These are phyloP conservation scores for Lentinus tigrinus DNA, from an alignment of 768 basidiomycete genomes.

Conservation along the genomic window DNA sequence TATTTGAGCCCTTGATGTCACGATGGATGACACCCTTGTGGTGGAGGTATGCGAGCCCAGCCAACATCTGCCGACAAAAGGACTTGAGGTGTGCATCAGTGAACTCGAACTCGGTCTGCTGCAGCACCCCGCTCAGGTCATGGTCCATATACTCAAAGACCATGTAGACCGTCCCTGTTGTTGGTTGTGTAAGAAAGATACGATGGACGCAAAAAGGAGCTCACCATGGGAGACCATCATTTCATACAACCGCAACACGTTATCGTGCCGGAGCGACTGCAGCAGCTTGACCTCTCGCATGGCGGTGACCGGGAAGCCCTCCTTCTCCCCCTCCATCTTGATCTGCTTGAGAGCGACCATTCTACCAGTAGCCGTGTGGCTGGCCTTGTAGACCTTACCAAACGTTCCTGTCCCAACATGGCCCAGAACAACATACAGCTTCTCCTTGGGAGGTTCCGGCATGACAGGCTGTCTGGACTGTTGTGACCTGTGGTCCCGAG, in stretches of 20 bases:
- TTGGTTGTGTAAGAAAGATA: too few relatives aligned
- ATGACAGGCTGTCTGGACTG: not conserved
- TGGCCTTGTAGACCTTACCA: slow-evolving; percentile 96
- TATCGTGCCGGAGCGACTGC: slow-evolving; percentile 86
- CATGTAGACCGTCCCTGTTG: slow-evolving; percentile 91
- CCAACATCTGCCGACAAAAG: slow-evolving; percentile 92
- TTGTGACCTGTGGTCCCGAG: not conserved
- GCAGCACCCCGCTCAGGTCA: slow-evolving; percentile 91
- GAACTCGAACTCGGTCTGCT: slow-evolving; percentile 87
- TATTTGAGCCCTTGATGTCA: slow-evolving; percentile 99
- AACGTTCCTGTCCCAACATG: slow-evolving; percentile 99
- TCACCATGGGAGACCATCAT: slow-evolving; percentile 99
- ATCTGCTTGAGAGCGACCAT: slow-evolving; percentile 94
- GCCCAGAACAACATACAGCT: slow-evolving; percentile 76
- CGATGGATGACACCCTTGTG: slow-evolving; percentile 95
- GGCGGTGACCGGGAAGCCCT: slow-evolving; percentile 98
- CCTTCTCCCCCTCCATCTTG: slow-evolving; percentile 94
- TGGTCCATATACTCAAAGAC: slow-evolving; percentile 99
- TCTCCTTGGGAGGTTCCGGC: slow-evolving; percentile 40
- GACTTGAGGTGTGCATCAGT: slow-evolving; percentile 90
- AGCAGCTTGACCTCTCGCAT: slow-evolving; percentile 98
- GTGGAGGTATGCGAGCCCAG: slow-evolving; percentile 92
- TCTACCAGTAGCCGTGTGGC: slow-evolving; percentile 71
- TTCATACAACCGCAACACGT: slow-evolving; percentile 87
- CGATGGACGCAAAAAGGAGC: slow-evolving; percentile 18